These are phyloP conservation scores for Debaryomycetaceae sp. DNA, from an alignment of 1,139 yeast species.

Conservation along the genomic window DNA sequence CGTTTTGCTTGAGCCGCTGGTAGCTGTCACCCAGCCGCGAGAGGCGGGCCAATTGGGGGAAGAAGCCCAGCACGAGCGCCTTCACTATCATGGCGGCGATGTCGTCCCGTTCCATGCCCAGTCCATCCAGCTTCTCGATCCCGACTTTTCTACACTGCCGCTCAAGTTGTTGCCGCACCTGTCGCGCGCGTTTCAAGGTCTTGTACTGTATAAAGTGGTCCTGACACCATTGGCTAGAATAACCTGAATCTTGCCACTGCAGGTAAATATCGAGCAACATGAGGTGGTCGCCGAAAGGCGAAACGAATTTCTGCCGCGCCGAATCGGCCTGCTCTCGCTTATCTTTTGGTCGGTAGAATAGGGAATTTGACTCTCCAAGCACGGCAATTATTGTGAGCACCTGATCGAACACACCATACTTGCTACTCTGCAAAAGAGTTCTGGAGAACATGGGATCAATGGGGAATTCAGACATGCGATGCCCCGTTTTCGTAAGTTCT, in stretches of 20 bases:
- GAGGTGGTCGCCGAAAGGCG: conserved; percentile 66
- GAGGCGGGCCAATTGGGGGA: conserved; percentile 65
- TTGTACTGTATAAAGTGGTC: conserved; percentile 75
- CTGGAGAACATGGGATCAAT: conserved; percentile 84
- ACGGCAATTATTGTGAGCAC: conserved; percentile 65
- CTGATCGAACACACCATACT: conserved; percentile 50
- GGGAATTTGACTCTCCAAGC: conserved; percentile 68
- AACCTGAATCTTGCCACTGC: conserved; percentile 65
- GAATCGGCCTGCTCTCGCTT: conserved; percentile 55
- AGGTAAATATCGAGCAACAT: conserved; percentile 64
- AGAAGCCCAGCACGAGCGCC: conserved; percentile 72
- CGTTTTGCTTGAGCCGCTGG: conserved; percentile 48
- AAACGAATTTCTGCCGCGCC: conserved; percentile 43
- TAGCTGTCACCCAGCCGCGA: conserved; percentile 66
- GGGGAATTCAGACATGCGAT: conserved; percentile 88
- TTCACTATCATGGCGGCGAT: conserved; percentile 39
- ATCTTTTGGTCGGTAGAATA: conserved; percentile 69
- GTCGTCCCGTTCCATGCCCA: conserved; percentile 5
- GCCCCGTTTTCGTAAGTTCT: conserved; percentile 64
- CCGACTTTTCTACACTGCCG: conserved; percentile 55
- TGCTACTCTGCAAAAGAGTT: conserved; percentile 53
- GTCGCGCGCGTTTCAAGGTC: conserved; percentile 58
- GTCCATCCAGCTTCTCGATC: conserved; percentile 14
- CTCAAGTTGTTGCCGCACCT: conserved; percentile 62
- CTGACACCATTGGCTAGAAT: conserved; percentile 74